Conservation (phyloP, 2,329 filamentous ascomycete species). For the Lecanoromycetidae sp. region DNA sequence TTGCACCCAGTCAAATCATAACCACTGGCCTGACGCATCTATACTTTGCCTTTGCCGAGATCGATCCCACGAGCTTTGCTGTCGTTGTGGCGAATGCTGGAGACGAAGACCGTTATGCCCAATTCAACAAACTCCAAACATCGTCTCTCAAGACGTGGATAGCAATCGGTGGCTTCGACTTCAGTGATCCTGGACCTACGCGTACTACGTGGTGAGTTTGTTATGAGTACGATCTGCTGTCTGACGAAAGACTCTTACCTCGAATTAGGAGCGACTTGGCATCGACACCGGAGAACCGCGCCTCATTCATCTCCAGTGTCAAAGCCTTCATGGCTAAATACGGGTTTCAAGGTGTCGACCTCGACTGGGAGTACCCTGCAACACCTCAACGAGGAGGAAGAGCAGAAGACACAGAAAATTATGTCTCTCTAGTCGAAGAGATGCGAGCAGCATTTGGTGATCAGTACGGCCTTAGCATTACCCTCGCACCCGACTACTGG, state of each 20-base stretch:
- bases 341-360: slow-evolving; percentile 15
- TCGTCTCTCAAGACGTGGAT: slow-evolving; percentile 9
- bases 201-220: no score
- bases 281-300: neutral
- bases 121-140: slow-evolving; percentile 8
- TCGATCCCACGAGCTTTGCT: slow-evolving; percentile 24
- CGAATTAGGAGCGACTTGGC: slow-evolving; percentile 6
- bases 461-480: slow-evolving; percentile 12
- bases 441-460: slow-evolving; percentile 10
- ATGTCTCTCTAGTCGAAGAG: slow-evolving; percentile 9
- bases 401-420: slow-evolving; percentile 11
- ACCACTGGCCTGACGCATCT: slow-evolving; percentile 24
- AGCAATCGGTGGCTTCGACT: slow-evolving; percentile 14
- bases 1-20: slow-evolving; percentile 10
- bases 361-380: slow-evolving; percentile 17
- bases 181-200: slow-evolving; percentile 12
- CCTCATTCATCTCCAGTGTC: slow-evolving; percentile 4
- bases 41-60: slow-evolving; percentile 26
- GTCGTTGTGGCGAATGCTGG: slow-evolving; percentile 24
- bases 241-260: no score
- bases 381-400: slow-evolving; percentile 13
- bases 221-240: no score
- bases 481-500: slow-evolving; percentile 15
- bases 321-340: slow-evolving; percentile 13
- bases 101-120: slow-evolving; percentile 9